A percentile compares a stretch with the other conserved stretches of the same genome.
These are phyloP conservation scores for Ceriops decandra DNA, from an alignment of 345 rosid species.

Conservation along the genomic window DNA sequence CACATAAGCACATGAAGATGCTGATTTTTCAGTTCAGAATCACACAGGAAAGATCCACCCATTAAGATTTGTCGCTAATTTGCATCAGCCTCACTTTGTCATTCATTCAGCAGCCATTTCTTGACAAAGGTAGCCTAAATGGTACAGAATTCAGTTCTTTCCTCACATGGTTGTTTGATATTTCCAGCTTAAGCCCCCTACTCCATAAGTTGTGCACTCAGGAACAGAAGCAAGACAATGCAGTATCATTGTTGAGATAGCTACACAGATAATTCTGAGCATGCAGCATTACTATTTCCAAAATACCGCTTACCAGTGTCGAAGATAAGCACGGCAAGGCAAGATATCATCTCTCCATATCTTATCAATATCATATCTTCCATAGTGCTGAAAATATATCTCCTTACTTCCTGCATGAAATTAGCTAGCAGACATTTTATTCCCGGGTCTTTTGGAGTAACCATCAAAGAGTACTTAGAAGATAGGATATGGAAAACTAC, in stretches of 20 bases:
- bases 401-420: constrained; percentile 66
- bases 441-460: neutral
- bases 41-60: too few species aligned
- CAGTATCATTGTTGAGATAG: neutral
- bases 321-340: constrained; percentile 84
- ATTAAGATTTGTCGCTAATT: too few species aligned
- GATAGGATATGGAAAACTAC: neutral
- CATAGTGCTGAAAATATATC: constrained; percentile 61
- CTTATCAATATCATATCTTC: constrained; percentile 62
- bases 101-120: too few species aligned
- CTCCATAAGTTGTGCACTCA: too few species aligned
- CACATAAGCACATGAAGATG: too few species aligned
- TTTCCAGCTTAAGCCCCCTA: too few species aligned
- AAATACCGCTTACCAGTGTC: constrained; percentile 63
- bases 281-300: neutral
- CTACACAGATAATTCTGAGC: neutral
- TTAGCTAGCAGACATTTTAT: neutral
- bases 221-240: too few species aligned
- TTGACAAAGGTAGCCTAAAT: too few species aligned
- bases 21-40: too few species aligned
- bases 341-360: constrained; percentile 87
- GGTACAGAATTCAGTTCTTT: too few species aligned
- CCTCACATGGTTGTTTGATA: too few species aligned
- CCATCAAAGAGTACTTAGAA: neutral
- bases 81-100: too few species aligned